phyloP scores from a whole-genome alignment of 129 eudicot species.

The Mikania micrantha region DNA sequence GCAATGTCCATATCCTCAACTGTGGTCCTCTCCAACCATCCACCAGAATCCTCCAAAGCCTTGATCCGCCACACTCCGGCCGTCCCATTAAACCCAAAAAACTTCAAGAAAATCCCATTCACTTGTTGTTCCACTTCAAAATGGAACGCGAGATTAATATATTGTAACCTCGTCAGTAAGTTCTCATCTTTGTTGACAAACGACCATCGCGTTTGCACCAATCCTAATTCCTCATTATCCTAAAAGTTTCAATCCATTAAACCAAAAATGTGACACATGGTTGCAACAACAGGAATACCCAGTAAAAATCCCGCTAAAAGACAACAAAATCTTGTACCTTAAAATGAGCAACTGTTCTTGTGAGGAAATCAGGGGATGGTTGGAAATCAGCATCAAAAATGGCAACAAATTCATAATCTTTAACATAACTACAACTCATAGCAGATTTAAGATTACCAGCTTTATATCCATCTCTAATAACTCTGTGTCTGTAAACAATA shows the following conservation, averaged over 20 bases:
- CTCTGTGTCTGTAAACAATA: conserved; percentile 57
- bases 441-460: conserved; percentile 67
- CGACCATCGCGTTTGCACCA: conserved; percentile 56
- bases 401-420: conserved; percentile 53
- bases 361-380: conserved; percentile 46
- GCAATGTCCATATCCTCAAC: conserved; percentile 57
- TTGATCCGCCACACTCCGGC: conserved; percentile 66
- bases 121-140: conserved; percentile 71
- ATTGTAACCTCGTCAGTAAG: conserved; percentile 46
- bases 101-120: conserved; percentile 47
- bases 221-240: conserved; percentile 48
- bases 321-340: conserved; percentile 30
- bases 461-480: conserved; percentile 56
- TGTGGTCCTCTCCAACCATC: conserved; percentile 57
- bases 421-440: conserved; percentile 48
- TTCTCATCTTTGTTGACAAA: conserved; percentile 60
- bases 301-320: no score
- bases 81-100: conserved; percentile 63
- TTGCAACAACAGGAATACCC: no score
- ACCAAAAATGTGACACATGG: background rate
- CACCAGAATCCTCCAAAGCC: conserved; percentile 53
- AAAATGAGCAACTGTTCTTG: conserved; percentile 41
- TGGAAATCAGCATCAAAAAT: conserved; percentile 66
- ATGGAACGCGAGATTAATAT: conserved; percentile 48
- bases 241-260: conserved; percentile 15